phyloP scores from a whole-genome alignment of 2,329 filamentous ascomycete genomes.

The Acrodontium crateriforme region DNA sequence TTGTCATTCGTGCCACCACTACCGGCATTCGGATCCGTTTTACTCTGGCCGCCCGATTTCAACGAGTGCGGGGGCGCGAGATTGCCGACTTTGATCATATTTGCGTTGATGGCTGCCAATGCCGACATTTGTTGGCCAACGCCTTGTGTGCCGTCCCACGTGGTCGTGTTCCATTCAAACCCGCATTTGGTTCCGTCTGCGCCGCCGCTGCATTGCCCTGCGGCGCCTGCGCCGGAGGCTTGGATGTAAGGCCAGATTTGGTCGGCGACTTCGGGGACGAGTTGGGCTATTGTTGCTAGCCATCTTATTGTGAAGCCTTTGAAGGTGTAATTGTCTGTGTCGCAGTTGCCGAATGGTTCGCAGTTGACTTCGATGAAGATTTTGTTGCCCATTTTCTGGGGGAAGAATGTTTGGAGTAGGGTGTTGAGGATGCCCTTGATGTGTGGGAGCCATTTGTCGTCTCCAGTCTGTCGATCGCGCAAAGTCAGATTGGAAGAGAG shows the following conservation, averaged over 20 bases:
- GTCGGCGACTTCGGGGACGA: slow-evolving; percentile 41
- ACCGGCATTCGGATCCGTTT: slow-evolving; percentile 32
- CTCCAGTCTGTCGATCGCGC: slow-evolving; percentile 4
- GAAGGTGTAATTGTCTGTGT: slow-evolving; percentile 28
- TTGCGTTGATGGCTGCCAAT: slow-evolving; percentile 35
- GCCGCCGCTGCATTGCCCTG: slow-evolving; percentile 35
- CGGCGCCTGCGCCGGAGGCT: slow-evolving; percentile 40
- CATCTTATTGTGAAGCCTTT: slow-evolving; percentile 28
- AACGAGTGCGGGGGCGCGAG: slow-evolving; percentile 30
- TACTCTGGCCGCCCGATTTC: slow-evolving; percentile 38
- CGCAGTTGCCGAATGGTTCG: slow-evolving; percentile 26
- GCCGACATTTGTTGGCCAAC: slow-evolving; percentile 46
- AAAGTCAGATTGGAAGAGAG: background rate
- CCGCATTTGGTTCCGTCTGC: slow-evolving; percentile 31
- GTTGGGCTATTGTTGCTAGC: slow-evolving; percentile 40
- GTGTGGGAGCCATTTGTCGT: slow-evolving; percentile 8
- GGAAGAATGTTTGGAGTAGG: slow-evolving; percentile 26
- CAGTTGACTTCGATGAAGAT: slow-evolving; percentile 34
- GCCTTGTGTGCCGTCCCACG: slow-evolving; percentile 34
- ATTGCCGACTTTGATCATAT: slow-evolving; percentile 22
- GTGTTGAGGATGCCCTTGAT: slow-evolving; percentile 12
- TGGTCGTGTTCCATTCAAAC: slow-evolving; percentile 26
- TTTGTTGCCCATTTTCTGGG: slow-evolving; percentile 7
- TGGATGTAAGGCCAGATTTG: slow-evolving; percentile 39
- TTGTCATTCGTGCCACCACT: slow-evolving; percentile 16